Evolutionary conservation across 805 yeast species (phyloP).

Genomic region (Starmerella bombicola): DNA sequence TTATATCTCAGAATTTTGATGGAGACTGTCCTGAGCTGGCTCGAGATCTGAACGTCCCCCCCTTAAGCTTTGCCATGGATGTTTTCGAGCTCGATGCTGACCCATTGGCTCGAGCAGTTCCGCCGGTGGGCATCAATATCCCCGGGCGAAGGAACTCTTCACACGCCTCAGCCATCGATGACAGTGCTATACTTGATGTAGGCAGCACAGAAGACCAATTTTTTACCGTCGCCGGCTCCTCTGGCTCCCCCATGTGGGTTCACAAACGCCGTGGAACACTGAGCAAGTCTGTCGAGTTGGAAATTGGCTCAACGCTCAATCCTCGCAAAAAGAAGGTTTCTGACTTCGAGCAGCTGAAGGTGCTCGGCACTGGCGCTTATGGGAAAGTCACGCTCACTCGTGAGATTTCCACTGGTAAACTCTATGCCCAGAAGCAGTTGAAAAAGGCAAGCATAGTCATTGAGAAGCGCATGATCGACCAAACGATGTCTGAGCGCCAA

Average conservation of each 20-base stretch:
- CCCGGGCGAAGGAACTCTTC: no score
- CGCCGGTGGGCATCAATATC: no score
- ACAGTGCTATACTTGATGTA: no score
- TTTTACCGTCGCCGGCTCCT: background rate
- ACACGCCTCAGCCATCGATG: no score
- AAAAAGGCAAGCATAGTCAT: slow-evolving; percentile 70
- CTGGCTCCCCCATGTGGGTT: background rate
- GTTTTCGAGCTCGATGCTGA: slow-evolving; percentile 19
- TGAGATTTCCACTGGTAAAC: slow-evolving; percentile 45
- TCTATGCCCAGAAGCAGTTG: slow-evolving; percentile 79
- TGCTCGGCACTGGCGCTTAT: slow-evolving; percentile 76
- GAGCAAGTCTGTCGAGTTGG: slow-evolving; percentile 36
- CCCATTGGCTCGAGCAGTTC: slow-evolving; percentile 3
- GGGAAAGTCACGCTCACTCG: slow-evolving; percentile 75
- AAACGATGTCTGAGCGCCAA: slow-evolving; percentile 69
- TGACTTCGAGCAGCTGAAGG: slow-evolving; percentile 65
- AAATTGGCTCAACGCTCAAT: slow-evolving; percentile 29
- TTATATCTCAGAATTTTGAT: no score
- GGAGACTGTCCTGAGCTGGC: no score
- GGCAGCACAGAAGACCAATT: slow-evolving; percentile 1
- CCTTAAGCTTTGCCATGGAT: no score
- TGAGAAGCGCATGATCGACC: slow-evolving; percentile 44
- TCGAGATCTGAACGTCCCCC: no score
- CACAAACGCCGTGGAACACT: slow-evolving; percentile 16
- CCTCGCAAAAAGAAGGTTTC: slow-evolving; percentile 24